Conservation (phyloP, 225 moss, liverwort and hornwort genomes). For the Ulota crispa region DNA sequence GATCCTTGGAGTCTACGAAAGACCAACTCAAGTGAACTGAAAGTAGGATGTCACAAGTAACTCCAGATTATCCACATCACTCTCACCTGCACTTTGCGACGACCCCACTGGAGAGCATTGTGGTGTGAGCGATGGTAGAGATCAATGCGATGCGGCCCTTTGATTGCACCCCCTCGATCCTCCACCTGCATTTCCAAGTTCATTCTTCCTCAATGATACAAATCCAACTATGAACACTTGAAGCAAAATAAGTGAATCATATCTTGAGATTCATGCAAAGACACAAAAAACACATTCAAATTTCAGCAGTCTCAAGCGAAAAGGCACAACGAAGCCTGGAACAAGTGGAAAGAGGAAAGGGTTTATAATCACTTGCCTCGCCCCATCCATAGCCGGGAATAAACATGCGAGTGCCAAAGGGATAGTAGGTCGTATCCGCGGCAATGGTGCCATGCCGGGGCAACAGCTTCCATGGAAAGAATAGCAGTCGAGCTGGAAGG, state of each 20-base stretch:
- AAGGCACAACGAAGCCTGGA: neutral
- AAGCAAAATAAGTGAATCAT: neutral
- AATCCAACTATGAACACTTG: neutral
- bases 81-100: slow-evolving; percentile 79
- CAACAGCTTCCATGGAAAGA: slow-evolving; percentile 91
- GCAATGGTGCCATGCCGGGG: slow-evolving; percentile 96
- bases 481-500: slow-evolving; percentile 73
- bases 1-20: neutral
- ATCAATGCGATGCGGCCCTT: slow-evolving; percentile 81
- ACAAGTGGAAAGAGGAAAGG: neutral
- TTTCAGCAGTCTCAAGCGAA: slow-evolving; percentile 1
- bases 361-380: slow-evolving; percentile 54
- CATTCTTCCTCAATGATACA: neutral
- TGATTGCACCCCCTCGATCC: slow-evolving; percentile 93
- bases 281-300: neutral
- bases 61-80: neutral
- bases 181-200: slow-evolving; percentile 65
- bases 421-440: slow-evolving; percentile 85
- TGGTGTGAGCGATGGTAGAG: slow-evolving; percentile 88
- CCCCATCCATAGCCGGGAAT: slow-evolving; percentile 99
- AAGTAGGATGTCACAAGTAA: neutral
- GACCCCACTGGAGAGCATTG: slow-evolving; percentile 86
- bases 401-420: slow-evolving; percentile 99
- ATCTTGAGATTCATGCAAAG: neutral
- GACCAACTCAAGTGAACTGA: neutral